phyloP scores from a whole-genome alignment of 2,329 filamentous ascomycete genomes.

The Apiospora sp. region DNA sequence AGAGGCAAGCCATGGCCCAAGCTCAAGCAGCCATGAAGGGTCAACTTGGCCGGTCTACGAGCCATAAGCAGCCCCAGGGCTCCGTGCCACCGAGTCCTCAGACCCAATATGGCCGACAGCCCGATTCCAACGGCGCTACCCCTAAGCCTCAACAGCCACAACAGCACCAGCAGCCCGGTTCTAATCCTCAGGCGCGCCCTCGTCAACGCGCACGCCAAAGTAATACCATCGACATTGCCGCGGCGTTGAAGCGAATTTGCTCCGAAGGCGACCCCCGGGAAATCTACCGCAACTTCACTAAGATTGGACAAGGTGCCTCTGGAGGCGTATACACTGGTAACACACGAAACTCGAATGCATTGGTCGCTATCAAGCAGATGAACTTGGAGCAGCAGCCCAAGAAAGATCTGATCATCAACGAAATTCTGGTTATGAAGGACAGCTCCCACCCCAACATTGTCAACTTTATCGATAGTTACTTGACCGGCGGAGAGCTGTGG shows the following conservation, averaged over 20 bases:
- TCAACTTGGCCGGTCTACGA: conserved; percentile 75
- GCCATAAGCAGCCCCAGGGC: conserved; percentile 69
- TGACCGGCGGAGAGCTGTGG: conserved; percentile 91
- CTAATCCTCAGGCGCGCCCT: conserved; percentile 65
- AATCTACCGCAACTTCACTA: conserved; percentile 86
- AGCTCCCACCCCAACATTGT: conserved; percentile 98
- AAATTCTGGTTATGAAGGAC: conserved; percentile 99
- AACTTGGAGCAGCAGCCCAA: conserved; percentile 98
- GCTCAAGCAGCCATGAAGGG: conserved; percentile 79
- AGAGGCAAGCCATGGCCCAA: conserved; percentile 82
- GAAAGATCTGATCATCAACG: conserved; percentile 99
- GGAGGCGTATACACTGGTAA: conserved; percentile 95
- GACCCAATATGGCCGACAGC: conserved; percentile 44
- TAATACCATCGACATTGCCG: conserved; percentile 81
- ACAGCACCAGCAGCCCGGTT: conserved; percentile 34
- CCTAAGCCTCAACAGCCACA: conserved; percentile 43
- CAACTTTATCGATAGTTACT: conserved; percentile 98
- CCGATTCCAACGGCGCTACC: conserved; percentile 41
- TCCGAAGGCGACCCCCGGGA: conserved; percentile 87
- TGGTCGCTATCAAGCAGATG: conserved; percentile 99
- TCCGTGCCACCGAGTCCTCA: conserved; percentile 63
- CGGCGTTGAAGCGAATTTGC: conserved; percentile 87
- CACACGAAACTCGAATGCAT: conserved; percentile 81
- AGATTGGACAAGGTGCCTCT: conserved; percentile 97
- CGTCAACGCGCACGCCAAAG: conserved; percentile 82